phyloP scores from a whole-genome alignment of 495 filamentous ascomycete genomes.

The Penicillium lagena region DNA sequence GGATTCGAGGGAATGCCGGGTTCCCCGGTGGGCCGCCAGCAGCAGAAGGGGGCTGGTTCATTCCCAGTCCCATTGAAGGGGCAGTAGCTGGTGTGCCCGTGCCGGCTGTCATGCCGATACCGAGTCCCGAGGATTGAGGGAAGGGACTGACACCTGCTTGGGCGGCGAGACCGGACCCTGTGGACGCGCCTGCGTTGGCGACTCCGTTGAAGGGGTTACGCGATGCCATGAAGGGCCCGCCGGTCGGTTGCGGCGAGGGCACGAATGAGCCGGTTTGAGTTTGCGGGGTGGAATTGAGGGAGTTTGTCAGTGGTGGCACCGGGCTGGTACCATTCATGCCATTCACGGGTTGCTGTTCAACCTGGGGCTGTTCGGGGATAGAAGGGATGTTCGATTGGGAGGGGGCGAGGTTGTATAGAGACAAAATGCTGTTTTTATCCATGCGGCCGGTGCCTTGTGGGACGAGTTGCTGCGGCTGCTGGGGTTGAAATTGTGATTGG shows the following conservation, averaged over 20 bases:
- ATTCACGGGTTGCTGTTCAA: conserved; percentile 12
- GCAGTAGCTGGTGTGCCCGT: conserved; percentile 10
- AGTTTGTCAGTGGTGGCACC: conserved; percentile 15
- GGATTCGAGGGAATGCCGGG: conserved; percentile 30
- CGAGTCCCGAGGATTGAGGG: conserved; percentile 10
- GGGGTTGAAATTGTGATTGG: conserved; percentile 17
- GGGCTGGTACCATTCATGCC: conserved; percentile 8
- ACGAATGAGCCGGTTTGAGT: conserved; percentile 16
- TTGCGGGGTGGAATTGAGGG: conserved; percentile 17
- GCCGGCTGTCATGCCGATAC: conserved; percentile 14
- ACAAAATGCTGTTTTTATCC: conserved; percentile 82
- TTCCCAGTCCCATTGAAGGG: conserved; percentile 13
- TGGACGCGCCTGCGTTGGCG: conserved; percentile 9
- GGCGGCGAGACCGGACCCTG: conserved; percentile 18
- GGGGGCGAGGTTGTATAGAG: conserved; percentile 78
- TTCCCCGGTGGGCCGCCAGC: conserved; percentile 7
- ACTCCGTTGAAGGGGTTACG: conserved; percentile 36
- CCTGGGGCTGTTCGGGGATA: conserved; percentile 26
- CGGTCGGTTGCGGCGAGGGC: conserved; percentile 29
- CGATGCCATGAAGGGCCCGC: conserved; percentile 17
- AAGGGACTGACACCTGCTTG: conserved; percentile 15
- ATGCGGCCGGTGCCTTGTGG: conserved; percentile 43
- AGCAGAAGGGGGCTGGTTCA: not conserved
- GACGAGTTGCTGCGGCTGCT: conserved; percentile 29
- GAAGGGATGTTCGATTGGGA: conserved; percentile 40